phyloP scores from a whole-genome alignment of 2,329 filamentous ascomycete species.

The Chrysoporthe deuterocubensis region DNA sequence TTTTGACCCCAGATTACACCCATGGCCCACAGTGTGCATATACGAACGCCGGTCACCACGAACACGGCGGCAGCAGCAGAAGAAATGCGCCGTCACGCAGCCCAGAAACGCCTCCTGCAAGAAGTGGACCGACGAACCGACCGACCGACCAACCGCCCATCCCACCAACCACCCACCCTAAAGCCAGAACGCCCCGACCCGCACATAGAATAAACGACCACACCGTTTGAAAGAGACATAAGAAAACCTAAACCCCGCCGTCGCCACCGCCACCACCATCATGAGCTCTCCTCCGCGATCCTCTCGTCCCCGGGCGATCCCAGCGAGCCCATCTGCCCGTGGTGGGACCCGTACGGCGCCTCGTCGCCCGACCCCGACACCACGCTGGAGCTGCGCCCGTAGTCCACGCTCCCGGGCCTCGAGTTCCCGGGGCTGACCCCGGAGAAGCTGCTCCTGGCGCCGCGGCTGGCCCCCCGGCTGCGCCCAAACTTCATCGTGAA shows the following conservation, averaged over 20 bases:
- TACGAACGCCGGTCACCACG: too few relatives aligned
- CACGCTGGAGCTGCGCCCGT: too few relatives aligned
- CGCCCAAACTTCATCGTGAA: conserved; percentile 53
- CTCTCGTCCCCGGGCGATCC: neutral
- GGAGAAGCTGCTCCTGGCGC: conserved; percentile 32
- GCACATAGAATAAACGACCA: neutral
- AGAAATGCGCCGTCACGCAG: neutral
- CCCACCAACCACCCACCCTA: neutral
- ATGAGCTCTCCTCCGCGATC: conserved; percentile 1
- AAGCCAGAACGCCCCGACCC: neutral
- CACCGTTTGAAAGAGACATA: neutral
- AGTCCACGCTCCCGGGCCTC: conserved; percentile 41
- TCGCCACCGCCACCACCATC: neutral
- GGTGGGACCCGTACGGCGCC: neutral
- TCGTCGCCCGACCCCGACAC: too few relatives aligned
- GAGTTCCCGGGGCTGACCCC: conserved; percentile 52
- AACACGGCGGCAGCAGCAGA: too few relatives aligned
- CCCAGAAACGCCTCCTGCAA: neutral
- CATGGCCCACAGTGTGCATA: neutral
- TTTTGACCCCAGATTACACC: too few relatives aligned
- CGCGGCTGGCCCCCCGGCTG: conserved; percentile 29
- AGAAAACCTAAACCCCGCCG: neutral
- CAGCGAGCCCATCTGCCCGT: neutral
- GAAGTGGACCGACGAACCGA: too few relatives aligned
- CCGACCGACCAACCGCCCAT: neutral